A percentile compares a stretch with the other conserved stretches of the same genome.
These are phyloP conservation scores for Candida golubevii DNA, from an alignment of 805 yeast genomes.

Conservation along the genomic window DNA sequence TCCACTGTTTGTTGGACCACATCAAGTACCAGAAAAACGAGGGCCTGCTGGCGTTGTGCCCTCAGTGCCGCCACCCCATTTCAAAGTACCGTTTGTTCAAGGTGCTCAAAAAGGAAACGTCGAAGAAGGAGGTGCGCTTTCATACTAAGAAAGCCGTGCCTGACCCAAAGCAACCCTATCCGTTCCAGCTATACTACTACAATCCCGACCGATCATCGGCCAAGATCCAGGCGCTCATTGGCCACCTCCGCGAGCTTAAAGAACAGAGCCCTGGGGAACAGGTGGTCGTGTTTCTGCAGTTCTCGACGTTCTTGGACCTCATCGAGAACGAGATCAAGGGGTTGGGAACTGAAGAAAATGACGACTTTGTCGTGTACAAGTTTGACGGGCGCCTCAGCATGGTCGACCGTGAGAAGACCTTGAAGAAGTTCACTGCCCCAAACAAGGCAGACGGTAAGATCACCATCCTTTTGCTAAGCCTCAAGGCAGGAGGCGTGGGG, in stretches of 20 bases:
- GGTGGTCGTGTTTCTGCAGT: slow-evolving; percentile 87
- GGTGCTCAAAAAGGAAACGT: slow-evolving; percentile 26
- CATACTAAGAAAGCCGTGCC: slow-evolving; percentile 25
- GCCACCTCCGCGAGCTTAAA: slow-evolving; percentile 51
- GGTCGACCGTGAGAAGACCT: slow-evolving; percentile 57
- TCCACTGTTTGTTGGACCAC: slow-evolving; percentile 68
- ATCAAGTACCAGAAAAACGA: slow-evolving; percentile 59
- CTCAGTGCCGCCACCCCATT: slow-evolving; percentile 64
- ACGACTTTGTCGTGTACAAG: slow-evolving; percentile 53
- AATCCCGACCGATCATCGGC: slow-evolving; percentile 59
- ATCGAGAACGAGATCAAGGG: slow-evolving; percentile 54
- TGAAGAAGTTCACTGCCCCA: slow-evolving; percentile 48
- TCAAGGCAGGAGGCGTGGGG: slow-evolving; percentile 95
- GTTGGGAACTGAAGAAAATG: slow-evolving; percentile 26
- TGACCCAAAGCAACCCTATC: slow-evolving; percentile 20
- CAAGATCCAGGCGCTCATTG: slow-evolving; percentile 64
- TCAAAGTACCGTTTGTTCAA: slow-evolving; percentile 47
- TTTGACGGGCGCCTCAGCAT: slow-evolving; percentile 80
- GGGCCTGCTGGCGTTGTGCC: slow-evolving; percentile 55
- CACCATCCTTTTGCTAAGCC: slow-evolving; percentile 60
- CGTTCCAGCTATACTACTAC: slow-evolving; percentile 37
- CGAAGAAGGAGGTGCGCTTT: slow-evolving; percentile 25
- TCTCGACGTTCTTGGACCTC: slow-evolving; percentile 75
- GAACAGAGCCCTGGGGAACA: slow-evolving; percentile 62
- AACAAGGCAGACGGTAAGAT: slow-evolving; percentile 27